These are phyloP conservation scores for Aureobasidium sp. DNA, from an alignment of 2,329 filamentous ascomycete genomes.

Conservation along the genomic window DNA sequence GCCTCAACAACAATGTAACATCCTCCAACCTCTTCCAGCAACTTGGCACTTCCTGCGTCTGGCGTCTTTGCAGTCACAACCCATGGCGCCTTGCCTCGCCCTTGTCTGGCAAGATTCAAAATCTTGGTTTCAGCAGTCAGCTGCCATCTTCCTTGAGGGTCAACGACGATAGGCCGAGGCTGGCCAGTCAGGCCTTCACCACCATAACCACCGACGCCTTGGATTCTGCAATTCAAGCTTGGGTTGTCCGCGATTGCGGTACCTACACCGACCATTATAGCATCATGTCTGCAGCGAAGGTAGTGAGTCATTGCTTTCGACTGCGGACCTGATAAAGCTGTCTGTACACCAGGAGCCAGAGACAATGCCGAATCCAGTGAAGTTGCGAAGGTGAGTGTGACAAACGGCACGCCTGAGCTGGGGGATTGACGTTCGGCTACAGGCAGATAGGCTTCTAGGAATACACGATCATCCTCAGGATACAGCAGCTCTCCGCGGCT, in stretches of 20 bases:
- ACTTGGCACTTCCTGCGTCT: slow-evolving; percentile 36
- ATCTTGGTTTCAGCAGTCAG: slow-evolving; percentile 54
- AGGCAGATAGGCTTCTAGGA: slow-evolving; percentile 46
- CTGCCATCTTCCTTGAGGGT: slow-evolving; percentile 70
- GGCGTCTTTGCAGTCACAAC: slow-evolving; percentile 50
- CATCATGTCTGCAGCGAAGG: slow-evolving; percentile 72
- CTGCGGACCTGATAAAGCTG: slow-evolving; percentile 70
- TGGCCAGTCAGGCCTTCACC: slow-evolving; percentile 51
- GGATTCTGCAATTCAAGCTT: slow-evolving; percentile 72
- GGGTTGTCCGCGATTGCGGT: slow-evolving; percentile 83
- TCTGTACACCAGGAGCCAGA: slow-evolving; percentile 71
- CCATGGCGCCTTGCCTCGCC: slow-evolving; percentile 66
- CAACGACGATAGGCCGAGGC: slow-evolving; percentile 74
- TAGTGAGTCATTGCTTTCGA: slow-evolving; percentile 93
- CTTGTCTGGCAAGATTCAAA: slow-evolving; percentile 55
- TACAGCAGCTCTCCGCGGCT: slow-evolving; percentile 27
- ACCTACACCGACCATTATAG: slow-evolving; percentile 76
- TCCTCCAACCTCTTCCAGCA: slow-evolving; percentile 23
- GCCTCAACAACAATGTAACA: slow-evolving; percentile 20
- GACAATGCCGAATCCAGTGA: slow-evolving; percentile 80
- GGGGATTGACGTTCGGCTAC: not conserved
- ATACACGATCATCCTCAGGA: slow-evolving; percentile 37
- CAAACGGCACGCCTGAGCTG: slow-evolving; percentile 36
- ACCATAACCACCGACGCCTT: slow-evolving; percentile 51
- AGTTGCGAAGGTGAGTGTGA: slow-evolving; percentile 84